These are phyloP conservation scores for Populus hybrid DNA, from an alignment of 441 rosid species.

Conservation along the genomic window DNA sequence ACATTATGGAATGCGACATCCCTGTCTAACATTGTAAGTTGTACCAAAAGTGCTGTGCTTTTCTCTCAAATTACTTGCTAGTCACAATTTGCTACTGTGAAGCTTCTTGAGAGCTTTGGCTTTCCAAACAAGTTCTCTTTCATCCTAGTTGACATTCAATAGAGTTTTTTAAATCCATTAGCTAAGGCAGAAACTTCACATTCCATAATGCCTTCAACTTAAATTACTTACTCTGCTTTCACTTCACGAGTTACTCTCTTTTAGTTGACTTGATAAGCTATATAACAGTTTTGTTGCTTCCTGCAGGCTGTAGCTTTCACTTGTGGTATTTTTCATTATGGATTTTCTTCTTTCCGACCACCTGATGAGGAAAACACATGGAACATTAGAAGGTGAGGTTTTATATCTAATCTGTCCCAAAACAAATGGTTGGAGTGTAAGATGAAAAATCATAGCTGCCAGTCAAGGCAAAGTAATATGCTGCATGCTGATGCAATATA, in stretches of 20 bases:
- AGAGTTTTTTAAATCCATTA: not conserved
- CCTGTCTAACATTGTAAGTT: conserved; percentile 81
- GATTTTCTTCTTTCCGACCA: conserved; percentile 40
- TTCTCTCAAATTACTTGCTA: not conserved
- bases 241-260: not conserved
- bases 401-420: conserved; percentile 4
- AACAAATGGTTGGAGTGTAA: not conserved
- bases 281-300: conserved; percentile 11
- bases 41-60: not conserved
- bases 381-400: conserved; percentile 61
- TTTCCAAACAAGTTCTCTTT: not conserved
- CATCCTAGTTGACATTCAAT: not conserved
- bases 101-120: not conserved
- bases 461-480: not conserved
- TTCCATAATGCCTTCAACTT: not conserved
- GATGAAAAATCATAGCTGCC: not conserved
- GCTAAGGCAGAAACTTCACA: not conserved
- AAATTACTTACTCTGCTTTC: no score
- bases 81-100: not conserved
- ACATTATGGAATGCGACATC: conserved; percentile 92
- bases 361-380: conserved; percentile 44
- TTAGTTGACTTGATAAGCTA: conserved; percentile 3
- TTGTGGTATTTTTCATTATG: conserved; percentile 61
- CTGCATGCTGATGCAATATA: not conserved
- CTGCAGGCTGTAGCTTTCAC: conserved; percentile 86